Base-by-base conservation (phyloP, 1,284 basidiomycete species). In the Laetiporus sulphureus region DNA sequence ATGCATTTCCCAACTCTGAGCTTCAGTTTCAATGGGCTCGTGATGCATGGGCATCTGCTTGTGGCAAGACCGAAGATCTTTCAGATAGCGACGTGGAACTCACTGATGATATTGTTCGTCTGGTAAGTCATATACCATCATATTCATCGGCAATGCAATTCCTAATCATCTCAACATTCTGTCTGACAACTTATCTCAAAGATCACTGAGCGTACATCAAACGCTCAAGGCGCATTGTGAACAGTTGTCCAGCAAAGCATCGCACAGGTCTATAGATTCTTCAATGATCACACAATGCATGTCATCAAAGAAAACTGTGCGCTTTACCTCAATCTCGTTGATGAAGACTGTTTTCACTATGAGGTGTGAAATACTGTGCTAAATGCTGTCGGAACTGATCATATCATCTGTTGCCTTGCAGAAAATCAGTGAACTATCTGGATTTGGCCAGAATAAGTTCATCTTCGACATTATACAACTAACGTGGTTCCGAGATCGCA, bases 1-100 rank as follows among this genome's bases (percentile, higher is more conserved):
- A 40, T 11, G 37, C 47, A 3, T 48, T 36, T 20, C 46, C 42
- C 2, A 36, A 38, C 5, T 7, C 18, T 1, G 25, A 36, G 11
- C 16, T 36, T 10, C 34, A 36, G 34, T 8, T 16, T 5, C 34
- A 15, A 21, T 36, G 34, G 34, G 34, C 34, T 5, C 19, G 22
- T 7, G 34, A 36, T 5, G 5, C 6, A 5, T 36, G 34, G 34
- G 11, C 8, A 15, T 5, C 34, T 11, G 34, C 8, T 5, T 36
- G 12, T 15, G 15, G 6, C 10, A 21, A 18, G 7, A 20, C 34
- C 13, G 21, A 21, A 23, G 8, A 11, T 12, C 5, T 16, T 5
- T 36, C n/a, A n/a, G n/a, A n/a, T n/a, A n/a, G n/a, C n/a, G n/a
- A n/a, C n/a, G n/a, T 7, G 16, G 21, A 36, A 23, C 16, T 36